A percentile compares a stretch with the other conserved stretches of the same genome.
Evolutionary conservation across 1,284 basidiomycete species (phyloP).

Genomic region (Chalciporus piperatoides): DNA sequence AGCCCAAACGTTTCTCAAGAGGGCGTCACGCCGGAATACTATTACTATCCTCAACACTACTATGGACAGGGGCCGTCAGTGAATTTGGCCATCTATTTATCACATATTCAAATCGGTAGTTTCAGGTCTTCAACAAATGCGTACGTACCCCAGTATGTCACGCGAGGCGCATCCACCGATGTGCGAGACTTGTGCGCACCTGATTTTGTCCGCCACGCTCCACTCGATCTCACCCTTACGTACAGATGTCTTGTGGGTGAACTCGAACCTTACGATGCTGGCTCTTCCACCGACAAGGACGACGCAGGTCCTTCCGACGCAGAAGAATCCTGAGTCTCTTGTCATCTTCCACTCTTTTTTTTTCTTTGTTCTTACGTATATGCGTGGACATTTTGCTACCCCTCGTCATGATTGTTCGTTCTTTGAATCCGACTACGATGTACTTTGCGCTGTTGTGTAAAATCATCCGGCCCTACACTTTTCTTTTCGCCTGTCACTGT

Average conservation of each 20-base stretch:
- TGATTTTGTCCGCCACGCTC: slow-evolving; percentile 11
- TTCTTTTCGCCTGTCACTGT: slow-evolving; percentile 6
- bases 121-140: slow-evolving; percentile 3
- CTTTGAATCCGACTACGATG: not conserved
- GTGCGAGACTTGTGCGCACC: slow-evolving; percentile 15
- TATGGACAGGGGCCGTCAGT: slow-evolving; percentile 18
- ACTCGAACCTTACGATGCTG: not conserved
- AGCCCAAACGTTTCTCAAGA: slow-evolving; percentile 14
- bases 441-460: not conserved
- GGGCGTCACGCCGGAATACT: not conserved
- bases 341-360: not conserved
- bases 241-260: slow-evolving; percentile 15
- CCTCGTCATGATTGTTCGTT: not conserved
- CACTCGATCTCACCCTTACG: slow-evolving; percentile 16
- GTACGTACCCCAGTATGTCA: slow-evolving; percentile 11
- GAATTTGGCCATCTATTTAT: not conserved
- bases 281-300: slow-evolving; percentile 3
- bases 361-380: slow-evolving; percentile 1
- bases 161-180: not conserved
- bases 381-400: slow-evolving; percentile 1
- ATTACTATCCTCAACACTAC: slow-evolving; percentile 9
- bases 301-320: slow-evolving; percentile 1
- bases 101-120: slow-evolving; percentile 7
- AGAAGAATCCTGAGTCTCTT: slow-evolving; percentile 13
- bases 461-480: not conserved